Percentiles rank a stretch among this genome's conserved stretches.
These are phyloP conservation scores for Pleurotus eryngii DNA, from an alignment of 768 basidiomycete genomes.

Conservation along the genomic window DNA sequence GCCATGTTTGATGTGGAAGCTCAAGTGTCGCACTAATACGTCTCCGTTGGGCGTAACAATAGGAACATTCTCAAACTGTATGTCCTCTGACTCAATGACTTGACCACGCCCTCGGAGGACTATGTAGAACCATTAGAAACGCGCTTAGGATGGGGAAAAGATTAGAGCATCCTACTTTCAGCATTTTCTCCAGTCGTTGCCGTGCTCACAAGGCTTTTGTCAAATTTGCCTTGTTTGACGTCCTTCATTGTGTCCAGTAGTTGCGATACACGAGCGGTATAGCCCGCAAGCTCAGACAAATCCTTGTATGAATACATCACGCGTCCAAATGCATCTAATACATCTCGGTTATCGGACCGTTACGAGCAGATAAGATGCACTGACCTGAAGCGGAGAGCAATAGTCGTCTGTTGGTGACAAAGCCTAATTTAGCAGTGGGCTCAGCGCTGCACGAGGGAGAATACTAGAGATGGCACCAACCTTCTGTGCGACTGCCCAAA, in stretches of 20 bases:
- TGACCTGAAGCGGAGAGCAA: conserved; percentile 81
- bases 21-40: conserved; percentile 77
- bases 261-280: conserved; percentile 86
- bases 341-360: not conserved
- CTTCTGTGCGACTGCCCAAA: conserved; percentile 87
- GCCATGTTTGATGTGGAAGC: conserved; percentile 86
- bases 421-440: conserved; percentile 49
- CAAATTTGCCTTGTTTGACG: conserved; percentile 76
- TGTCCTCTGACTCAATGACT: conserved; percentile 82
- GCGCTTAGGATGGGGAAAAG: not conserved
- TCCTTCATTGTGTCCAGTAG: conserved; percentile 91
- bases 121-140: conserved; percentile 24
- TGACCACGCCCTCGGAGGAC: conserved; percentile 78
- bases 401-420: conserved; percentile 93
- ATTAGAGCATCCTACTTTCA: conserved; percentile 50
- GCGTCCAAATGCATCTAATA: conserved; percentile 84
- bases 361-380: conserved; percentile 10
- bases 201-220: conserved; percentile 83
- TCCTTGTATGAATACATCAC: conserved; percentile 99
- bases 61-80: conserved; percentile 89
- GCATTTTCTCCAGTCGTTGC: conserved; percentile 71
- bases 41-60: conserved; percentile 97
- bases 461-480: conserved; percentile 30
- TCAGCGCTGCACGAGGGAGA: not conserved
- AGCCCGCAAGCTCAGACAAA: conserved; percentile 91